phyloP scores from a whole-genome alignment of 768 basidiomycete genomes.

The Coprinopsis cinerea region DNA sequence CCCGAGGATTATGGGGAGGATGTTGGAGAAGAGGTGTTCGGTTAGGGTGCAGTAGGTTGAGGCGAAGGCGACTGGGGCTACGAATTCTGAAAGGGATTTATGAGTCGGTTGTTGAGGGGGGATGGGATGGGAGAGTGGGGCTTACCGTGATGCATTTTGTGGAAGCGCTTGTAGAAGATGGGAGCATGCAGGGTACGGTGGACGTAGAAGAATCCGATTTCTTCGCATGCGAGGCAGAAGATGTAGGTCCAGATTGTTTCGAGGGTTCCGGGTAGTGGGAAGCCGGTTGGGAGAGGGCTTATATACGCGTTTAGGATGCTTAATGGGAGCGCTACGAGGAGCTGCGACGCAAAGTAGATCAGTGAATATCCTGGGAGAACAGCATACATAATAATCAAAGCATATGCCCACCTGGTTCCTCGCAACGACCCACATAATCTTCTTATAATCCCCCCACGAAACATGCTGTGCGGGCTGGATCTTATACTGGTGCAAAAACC shows the following conservation, averaged over 20 bases:
- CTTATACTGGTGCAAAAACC: neutral
- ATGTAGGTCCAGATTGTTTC: neutral
- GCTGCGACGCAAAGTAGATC: neutral
- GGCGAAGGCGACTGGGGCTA: neutral
- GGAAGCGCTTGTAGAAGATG: conserved; percentile 1
- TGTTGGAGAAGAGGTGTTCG: neutral
- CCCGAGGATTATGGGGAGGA: neutral
- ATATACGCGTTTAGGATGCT: neutral
- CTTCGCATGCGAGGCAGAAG: conserved; percentile 2
- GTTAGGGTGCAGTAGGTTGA: conserved; percentile 3
- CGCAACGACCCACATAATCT: neutral
- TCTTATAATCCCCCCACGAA: neutral
- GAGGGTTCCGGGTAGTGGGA: neutral
- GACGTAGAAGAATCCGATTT: conserved; percentile 2
- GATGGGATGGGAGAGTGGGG: neutral
- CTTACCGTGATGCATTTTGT: conserved; percentile 1
- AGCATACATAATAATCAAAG: neutral
- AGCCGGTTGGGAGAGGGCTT: neutral
- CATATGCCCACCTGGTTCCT: neutral
- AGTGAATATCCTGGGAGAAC: neutral
- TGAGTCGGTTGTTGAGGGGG: neutral
- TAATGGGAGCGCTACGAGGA: neutral
- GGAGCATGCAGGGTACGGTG: conserved; percentile 1
- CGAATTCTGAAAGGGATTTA: neutral
- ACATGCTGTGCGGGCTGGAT: neutral